Conservation (phyloP, 805 yeast species). For the Myxozyma kluyveri region DNA sequence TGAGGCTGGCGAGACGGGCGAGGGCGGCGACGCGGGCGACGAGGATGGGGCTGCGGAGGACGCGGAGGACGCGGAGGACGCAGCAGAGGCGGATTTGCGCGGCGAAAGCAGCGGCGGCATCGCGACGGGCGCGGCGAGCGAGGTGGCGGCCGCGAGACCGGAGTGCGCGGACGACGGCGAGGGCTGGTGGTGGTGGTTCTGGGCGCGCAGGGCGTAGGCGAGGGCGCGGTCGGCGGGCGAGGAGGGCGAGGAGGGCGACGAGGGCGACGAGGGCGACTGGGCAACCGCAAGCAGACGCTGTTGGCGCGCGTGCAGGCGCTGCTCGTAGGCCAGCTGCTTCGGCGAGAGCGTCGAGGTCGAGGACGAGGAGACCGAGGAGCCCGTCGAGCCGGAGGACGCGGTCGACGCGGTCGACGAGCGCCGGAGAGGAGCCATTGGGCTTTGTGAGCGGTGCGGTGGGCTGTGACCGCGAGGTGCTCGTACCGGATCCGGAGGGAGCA, state of each 20-base stretch:
- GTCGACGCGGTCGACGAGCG: too few species aligned
- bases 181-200: neutral
- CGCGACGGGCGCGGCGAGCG: neutral
- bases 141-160: neutral
- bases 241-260: neutral
- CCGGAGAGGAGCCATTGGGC: too few species aligned
- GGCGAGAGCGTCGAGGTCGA: neutral
- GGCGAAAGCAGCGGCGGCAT: slow-evolving; percentile 3
- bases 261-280: neutral
- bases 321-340: too few species aligned
- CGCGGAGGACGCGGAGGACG: neutral
- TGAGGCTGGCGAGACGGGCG: neutral
- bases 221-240: neutral
- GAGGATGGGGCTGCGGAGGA: neutral
- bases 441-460: too few species aligned
- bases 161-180: neutral
- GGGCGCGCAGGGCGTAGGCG: neutral
- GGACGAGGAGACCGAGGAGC: neutral
- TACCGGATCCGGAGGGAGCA: too few species aligned
- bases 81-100: neutral
- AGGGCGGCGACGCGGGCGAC: neutral
- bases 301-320: too few species aligned
- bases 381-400: neutral
- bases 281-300: neutral
- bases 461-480: too few species aligned